Evolutionary conservation across 192 early-diverging fungal species (phyloP).

Genomic region (Tieghemiomyces parasiticus): DNA sequence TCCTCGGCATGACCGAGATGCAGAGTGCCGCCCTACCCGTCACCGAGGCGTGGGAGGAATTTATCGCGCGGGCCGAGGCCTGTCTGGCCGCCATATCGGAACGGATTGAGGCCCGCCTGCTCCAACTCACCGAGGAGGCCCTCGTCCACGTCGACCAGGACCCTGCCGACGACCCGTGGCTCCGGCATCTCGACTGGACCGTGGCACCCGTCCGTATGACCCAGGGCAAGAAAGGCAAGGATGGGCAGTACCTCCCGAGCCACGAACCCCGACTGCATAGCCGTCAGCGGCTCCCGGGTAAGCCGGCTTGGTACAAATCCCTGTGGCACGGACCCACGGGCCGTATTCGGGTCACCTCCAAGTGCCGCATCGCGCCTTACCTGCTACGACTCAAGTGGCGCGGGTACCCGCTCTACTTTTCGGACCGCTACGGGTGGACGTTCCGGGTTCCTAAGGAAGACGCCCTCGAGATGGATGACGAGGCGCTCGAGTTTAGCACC

Average conservation of each 20-base stretch:
- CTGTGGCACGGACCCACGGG: conserved; percentile 44
- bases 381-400: conserved; percentile 73
- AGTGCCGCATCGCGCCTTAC: conserved; percentile 62
- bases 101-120: conserved; percentile 23
- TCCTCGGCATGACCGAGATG: conserved; percentile 85
- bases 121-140: conserved; percentile 29
- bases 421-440: conserved; percentile 58
- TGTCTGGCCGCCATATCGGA: conserved; percentile 35
- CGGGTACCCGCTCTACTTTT: conserved; percentile 63
- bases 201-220: conserved; percentile 29
- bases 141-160: conserved; percentile 17
- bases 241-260: conserved; percentile 24
- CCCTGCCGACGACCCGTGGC: conserved; percentile 57
- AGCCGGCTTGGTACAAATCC: conserved; percentile 71
- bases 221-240: conserved; percentile 17
- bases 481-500: conserved; percentile 17
- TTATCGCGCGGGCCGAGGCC: conserved; percentile 38
- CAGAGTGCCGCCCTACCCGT: conserved; percentile 70
- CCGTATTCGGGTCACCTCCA: conserved; percentile 46
- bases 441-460: conserved; percentile 47
- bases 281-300: conserved; percentile 30
- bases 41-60: conserved; percentile 63
- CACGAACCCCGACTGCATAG: conserved; percentile 27
- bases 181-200: conserved; percentile 65
- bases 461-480: conserved; percentile 14